A percentile compares a stretch with the other conserved stretches of the same genome.
phyloP scores from a whole-genome alignment of 768 basidiomycete species.

The Phylloporus sp. region DNA sequence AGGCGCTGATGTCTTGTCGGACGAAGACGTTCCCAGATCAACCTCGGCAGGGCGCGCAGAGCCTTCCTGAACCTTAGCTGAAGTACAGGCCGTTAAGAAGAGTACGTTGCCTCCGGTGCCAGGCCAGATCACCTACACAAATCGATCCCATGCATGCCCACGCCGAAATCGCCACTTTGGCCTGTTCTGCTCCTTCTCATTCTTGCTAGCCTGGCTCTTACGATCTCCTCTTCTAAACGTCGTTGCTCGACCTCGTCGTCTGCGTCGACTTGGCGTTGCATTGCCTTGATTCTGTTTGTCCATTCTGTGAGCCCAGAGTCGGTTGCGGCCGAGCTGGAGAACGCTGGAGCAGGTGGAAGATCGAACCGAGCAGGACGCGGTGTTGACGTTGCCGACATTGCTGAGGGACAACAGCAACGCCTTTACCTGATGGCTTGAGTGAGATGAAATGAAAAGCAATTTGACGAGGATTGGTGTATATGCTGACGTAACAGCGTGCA shows the following conservation, averaged over 20 bases:
- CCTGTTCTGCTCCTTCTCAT: constrained; percentile 34
- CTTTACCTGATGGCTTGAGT: background rate
- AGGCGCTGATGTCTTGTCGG: constrained; percentile 6
- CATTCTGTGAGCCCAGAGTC: constrained; percentile 74
- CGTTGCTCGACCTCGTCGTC: constrained; percentile 76
- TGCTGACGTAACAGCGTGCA: constrained; percentile 21
- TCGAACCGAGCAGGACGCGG: constrained; percentile 33
- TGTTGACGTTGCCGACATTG: constrained; percentile 28
- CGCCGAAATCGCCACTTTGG: constrained; percentile 34
- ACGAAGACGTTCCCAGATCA: constrained; percentile 7
- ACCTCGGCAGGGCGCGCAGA: constrained; percentile 3
- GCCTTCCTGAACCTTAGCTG: constrained; percentile 24
- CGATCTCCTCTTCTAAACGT: constrained; percentile 55
- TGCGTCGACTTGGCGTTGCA: constrained; percentile 77
- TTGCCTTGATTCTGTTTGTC: constrained; percentile 72
- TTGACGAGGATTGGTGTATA: background rate
- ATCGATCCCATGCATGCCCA: constrained; percentile 34
- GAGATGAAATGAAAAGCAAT: background rate
- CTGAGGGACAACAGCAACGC: background rate
- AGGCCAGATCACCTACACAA: constrained; percentile 26
- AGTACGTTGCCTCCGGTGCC: background rate
- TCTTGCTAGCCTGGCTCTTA: constrained; percentile 43
- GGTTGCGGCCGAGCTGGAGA: constrained; percentile 27
- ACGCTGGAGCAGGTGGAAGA: constrained; percentile 31
- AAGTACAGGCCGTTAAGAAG: constrained; percentile 1